A percentile compares a stretch with the other conserved stretches of the same genome.
phyloP scores from a whole-genome alignment of 441 rosid genomes.

The Cnidoscolus chayamansa region DNA sequence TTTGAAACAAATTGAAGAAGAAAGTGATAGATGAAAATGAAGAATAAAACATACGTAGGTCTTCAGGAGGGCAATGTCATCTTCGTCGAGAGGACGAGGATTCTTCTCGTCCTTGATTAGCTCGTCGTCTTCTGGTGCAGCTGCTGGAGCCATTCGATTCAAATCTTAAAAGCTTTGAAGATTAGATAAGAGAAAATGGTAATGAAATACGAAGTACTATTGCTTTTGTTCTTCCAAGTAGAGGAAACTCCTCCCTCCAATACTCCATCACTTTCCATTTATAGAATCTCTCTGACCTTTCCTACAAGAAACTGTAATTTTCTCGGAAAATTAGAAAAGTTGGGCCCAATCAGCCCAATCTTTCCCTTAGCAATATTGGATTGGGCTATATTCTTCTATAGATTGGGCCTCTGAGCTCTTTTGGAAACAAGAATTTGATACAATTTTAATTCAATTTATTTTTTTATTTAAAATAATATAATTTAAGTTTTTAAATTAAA shows the following conservation, averaged over 20 bases:
- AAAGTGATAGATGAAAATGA: neutral
- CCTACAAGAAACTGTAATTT: neutral
- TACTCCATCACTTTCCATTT: neutral
- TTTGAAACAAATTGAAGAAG: neutral
- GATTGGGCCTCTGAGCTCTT: no score
- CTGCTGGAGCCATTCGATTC: conserved; percentile 45
- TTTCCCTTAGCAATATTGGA: no score
- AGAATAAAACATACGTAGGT: conserved; percentile 54
- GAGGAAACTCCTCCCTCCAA: no score
- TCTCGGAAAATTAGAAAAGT: neutral
- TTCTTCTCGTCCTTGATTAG: conserved; percentile 82
- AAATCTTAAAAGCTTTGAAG: neutral
- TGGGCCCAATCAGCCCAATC: no score
- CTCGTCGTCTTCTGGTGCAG: conserved; percentile 45
- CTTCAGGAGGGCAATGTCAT: conserved; percentile 91
- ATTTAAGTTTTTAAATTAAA: no score
- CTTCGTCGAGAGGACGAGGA: conserved; percentile 90
- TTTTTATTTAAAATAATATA: no score
- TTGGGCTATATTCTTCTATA: no score
- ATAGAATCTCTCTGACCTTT: conserved; percentile 10
- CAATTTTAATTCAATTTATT: no score
- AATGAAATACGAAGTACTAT: neutral
- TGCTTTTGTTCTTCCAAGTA: neutral
- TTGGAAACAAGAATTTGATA: no score
- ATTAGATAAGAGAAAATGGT: neutral